A percentile compares a stretch with the other conserved stretches of the same genome.
These are phyloP conservation scores for Porphyrellus cyaneotinctus DNA, from an alignment of 768 basidiomycete genomes.

Conservation along the genomic window DNA sequence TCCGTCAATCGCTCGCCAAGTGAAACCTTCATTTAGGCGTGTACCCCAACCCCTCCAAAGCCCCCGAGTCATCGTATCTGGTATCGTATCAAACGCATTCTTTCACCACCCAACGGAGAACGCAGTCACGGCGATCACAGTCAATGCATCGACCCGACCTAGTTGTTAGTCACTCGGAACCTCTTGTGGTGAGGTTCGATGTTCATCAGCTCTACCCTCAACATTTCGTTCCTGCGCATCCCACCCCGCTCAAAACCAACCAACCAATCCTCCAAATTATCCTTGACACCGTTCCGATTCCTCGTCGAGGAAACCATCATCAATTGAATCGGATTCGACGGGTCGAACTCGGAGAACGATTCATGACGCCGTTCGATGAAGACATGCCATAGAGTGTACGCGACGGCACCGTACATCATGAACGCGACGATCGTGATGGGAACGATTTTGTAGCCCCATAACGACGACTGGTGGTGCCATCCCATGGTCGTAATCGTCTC, in stretches of 20 bases:
- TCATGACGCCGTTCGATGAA: not conserved
- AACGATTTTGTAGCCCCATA: slow-evolving; percentile 2
- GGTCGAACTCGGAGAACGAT: slow-evolving; percentile 1
- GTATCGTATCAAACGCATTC: too few species aligned
- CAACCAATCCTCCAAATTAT: not conserved
- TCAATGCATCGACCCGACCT: too few species aligned
- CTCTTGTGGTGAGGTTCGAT: not conserved
- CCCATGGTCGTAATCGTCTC: slow-evolving; percentile 1
- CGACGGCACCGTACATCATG: slow-evolving; percentile 4
- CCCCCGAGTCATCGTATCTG: too few species aligned
- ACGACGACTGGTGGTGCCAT: not conserved
- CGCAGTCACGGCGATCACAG: too few species aligned
- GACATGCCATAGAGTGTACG: slow-evolving; percentile 5
- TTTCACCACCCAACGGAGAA: too few species aligned
- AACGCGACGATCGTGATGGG: slow-evolving; percentile 6
- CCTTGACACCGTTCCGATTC: not conserved
- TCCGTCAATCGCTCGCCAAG: too few species aligned
- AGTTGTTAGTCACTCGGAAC: not conserved
- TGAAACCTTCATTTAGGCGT: too few species aligned
- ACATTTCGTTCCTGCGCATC: not conserved
- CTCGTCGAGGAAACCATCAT: slow-evolving; percentile 5
- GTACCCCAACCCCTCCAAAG: too few species aligned
- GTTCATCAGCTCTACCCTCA: not conserved
- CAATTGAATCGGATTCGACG: slow-evolving; percentile 3
- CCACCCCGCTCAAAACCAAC: not conserved